Base-by-base conservation (phyloP, 352 stramenopile species). In the Pythium oligandrum region DNA sequence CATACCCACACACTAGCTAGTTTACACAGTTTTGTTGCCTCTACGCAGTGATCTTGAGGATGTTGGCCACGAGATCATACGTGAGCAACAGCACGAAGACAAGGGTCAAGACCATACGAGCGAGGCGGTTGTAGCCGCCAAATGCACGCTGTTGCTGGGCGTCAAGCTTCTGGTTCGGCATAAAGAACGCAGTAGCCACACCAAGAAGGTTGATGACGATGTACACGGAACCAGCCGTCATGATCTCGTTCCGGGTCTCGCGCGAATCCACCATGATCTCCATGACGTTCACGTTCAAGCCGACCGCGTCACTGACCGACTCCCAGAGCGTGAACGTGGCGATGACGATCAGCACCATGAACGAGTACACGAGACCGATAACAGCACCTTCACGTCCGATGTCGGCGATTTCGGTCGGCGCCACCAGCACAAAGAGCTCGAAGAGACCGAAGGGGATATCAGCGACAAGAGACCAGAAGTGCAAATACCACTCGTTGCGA, bases 401-500 rank as follows among this genome's bases (percentile, higher is more conserved):
- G 26, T 78, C 64, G 6, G 76, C 64, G 44, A 88, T 78, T 49
- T 90, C 79, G 1, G 76, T 88, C 1, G 64, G 57, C 6, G 65
- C 57, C 7, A 87, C 30, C 12, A 86, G 46, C 1, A 49, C 64
- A 38, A 75, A 80, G 6, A 90, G 35, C 48, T 74, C 37, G 12
- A 86, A 52, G 65, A 71, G 79, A 4, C 50, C 64, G 32, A 71
- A 71, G 3, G 69, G 64, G 42, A 83, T 62, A 17, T 68, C 64
- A 4, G 66, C 57, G 4, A 86, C 11, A 0, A 59, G 65, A 0
- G 55, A 46, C 35, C 70, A 57, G 5, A 73, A n/a, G 1, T 48
- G 43, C 35, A 76, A 89, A 48, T 73, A 82, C 70, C 73, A 81
- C n/a, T 73, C 66, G 32, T 53, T 40, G 11, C 76, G 70, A 1